phyloP scores from a whole-genome alignment of 805 yeast species.

The Blastobotrys mokoenaii region DNA sequence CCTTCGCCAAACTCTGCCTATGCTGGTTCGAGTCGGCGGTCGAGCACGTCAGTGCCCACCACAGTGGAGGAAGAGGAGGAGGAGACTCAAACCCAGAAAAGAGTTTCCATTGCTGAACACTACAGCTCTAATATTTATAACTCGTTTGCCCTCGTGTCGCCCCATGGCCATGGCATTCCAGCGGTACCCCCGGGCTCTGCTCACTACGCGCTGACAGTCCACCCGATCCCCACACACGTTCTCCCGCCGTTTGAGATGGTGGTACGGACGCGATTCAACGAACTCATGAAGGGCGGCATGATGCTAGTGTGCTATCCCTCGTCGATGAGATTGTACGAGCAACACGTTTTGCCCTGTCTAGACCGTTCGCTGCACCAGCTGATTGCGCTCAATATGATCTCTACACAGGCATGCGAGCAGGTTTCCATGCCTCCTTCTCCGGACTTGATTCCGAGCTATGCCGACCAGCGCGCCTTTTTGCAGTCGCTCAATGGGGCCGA shows the following conservation, averaged over 20 bases:
- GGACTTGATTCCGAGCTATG: slow-evolving; percentile 9
- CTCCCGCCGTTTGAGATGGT: slow-evolving; percentile 15
- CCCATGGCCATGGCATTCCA: neutral
- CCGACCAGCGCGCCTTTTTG: slow-evolving; percentile 9
- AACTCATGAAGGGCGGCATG: slow-evolving; percentile 19
- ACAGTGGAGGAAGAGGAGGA: neutral
- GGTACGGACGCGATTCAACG: slow-evolving; percentile 13
- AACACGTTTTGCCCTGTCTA: slow-evolving; percentile 17
- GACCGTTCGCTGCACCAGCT: slow-evolving; percentile 20
- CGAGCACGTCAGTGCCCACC: no score
- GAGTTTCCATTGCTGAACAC: neutral
- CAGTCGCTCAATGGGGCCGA: slow-evolving; percentile 7
- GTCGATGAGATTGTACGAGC: slow-evolving; percentile 14
- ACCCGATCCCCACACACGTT: slow-evolving; percentile 19
- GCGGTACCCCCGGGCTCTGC: slow-evolving; percentile 15
- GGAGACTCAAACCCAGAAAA: neutral
- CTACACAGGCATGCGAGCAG: slow-evolving; percentile 18
- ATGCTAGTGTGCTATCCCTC: slow-evolving; percentile 19
- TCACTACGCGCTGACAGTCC: slow-evolving; percentile 16
- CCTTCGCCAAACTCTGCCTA: no score
- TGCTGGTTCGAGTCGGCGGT: no score
- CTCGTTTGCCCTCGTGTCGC: slow-evolving; percentile 6
- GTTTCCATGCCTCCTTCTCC: slow-evolving; percentile 17
- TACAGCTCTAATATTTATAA: slow-evolving; percentile 4
- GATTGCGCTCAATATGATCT: slow-evolving; percentile 19